A percentile compares a stretch with the other conserved stretches of the same genome.
Evolutionary conservation across 192 early-diverging fungal species (phyloP).

Genomic region (Mycoemilia scoparia): DNA sequence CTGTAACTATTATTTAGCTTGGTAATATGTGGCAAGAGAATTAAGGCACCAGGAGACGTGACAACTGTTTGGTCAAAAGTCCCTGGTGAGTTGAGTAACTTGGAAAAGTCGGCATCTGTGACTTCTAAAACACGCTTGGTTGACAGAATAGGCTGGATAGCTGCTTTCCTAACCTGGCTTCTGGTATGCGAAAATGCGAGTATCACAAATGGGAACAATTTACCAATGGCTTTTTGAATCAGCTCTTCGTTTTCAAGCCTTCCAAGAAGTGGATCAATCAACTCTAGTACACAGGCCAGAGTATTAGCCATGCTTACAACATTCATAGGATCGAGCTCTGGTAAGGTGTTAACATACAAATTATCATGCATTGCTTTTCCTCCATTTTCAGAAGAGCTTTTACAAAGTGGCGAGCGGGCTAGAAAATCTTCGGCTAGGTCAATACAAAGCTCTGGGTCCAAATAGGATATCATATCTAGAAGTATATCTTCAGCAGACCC

Average conservation of each 20-base stretch:
- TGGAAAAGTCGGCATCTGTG: too few species aligned
- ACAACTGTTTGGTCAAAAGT: too few species aligned
- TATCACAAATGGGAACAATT: constrained; percentile 18
- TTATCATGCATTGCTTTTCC: constrained; percentile 10
- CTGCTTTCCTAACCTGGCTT: constrained; percentile 28
- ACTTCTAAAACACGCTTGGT: too few species aligned
- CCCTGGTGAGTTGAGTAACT: too few species aligned
- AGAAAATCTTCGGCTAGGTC: constrained; percentile 25
- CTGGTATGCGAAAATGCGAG: constrained; percentile 20
- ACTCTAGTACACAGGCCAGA: constrained; percentile 26
- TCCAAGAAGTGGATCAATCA: constrained; percentile 15
- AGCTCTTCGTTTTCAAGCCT: constrained; percentile 10
- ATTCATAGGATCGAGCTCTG: constrained; percentile 19
- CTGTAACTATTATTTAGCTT: too few species aligned
- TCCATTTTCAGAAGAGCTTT: constrained; percentile 2
- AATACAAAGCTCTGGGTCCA: constrained; percentile 20
- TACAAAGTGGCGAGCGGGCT: constrained; percentile 13
- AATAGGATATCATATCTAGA: constrained; percentile 22
- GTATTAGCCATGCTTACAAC: constrained; percentile 27
- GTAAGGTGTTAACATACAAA: constrained; percentile 3
- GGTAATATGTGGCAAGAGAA: too few species aligned
- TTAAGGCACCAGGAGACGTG: too few species aligned
- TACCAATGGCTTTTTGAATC: constrained; percentile 10
- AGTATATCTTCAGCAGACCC: constrained; percentile 28
- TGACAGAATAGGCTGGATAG: constrained; percentile 16